phyloP scores from a whole-genome alignment of 352 stramenopile genomes.

The Aphanomyces euteiches region DNA sequence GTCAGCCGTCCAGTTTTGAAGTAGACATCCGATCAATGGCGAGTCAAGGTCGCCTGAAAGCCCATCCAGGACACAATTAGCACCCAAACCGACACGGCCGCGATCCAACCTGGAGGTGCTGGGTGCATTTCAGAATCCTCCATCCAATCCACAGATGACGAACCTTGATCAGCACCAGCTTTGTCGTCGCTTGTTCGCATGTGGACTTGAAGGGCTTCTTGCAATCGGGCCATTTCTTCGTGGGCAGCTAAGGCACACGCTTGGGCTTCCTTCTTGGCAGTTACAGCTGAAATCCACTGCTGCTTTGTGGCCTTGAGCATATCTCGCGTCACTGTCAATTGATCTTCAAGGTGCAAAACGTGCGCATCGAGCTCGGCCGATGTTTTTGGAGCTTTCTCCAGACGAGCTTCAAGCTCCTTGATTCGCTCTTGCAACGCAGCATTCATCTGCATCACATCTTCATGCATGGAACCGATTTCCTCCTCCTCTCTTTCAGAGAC shows the following conservation, averaged over 20 bases:
- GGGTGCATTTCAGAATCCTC: constrained; percentile 53
- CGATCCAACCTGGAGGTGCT: constrained; percentile 41
- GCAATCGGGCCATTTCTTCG: constrained; percentile 45
- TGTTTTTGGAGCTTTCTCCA: neutral
- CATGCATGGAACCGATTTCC: constrained; percentile 3
- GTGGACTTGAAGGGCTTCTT: constrained; percentile 11
- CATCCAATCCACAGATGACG: constrained; percentile 40
- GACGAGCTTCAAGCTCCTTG: constrained; percentile 13
- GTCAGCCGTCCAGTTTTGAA: constrained; percentile 66
- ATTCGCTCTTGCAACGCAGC: constrained; percentile 15
- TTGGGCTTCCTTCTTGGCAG: constrained; percentile 60
- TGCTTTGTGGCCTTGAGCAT: constrained; percentile 62
- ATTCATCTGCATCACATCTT: constrained; percentile 26
- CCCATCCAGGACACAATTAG: constrained; percentile 11
- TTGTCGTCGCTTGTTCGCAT: constrained; percentile 16
- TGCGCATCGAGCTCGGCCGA: neutral
- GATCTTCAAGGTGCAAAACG: constrained; percentile 10
- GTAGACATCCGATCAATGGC: constrained; percentile 54
- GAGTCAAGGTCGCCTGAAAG: constrained; percentile 50
- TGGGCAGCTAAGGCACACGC: constrained; percentile 52
- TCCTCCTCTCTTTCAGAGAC: neutral
- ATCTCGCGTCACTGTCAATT: constrained; percentile 39
- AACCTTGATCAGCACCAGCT: constrained; percentile 35
- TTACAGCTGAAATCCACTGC: constrained; percentile 56
- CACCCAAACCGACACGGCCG: constrained; percentile 12